A percentile compares a stretch with the other conserved stretches of the same genome.
phyloP scores from a whole-genome alignment of 352 stramenopile genomes.

The Pythium phragmitis region DNA sequence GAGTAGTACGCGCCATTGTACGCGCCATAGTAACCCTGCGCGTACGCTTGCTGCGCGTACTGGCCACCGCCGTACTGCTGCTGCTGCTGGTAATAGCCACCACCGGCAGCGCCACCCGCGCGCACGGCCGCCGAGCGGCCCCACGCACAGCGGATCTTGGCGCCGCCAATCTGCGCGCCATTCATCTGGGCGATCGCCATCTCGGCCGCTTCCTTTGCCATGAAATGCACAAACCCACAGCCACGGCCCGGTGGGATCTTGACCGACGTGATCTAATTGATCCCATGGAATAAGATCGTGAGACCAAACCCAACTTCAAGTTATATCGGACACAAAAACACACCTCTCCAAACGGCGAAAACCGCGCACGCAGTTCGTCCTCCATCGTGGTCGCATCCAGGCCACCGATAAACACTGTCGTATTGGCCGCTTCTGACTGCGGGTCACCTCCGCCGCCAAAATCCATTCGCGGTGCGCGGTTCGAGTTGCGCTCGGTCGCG shows the following conservation, averaged over 20 bases:
- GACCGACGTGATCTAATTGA: slow-evolving; percentile 62
- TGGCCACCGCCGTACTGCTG: slow-evolving; percentile 40
- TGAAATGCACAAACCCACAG: slow-evolving; percentile 91
- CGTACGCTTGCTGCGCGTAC: slow-evolving; percentile 32
- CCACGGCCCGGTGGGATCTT: slow-evolving; percentile 87
- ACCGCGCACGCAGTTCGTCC: slow-evolving; percentile 83
- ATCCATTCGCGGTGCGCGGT: slow-evolving; percentile 13
- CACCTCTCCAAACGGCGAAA: slow-evolving; percentile 76
- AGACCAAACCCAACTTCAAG: background rate
- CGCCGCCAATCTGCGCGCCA: slow-evolving; percentile 68
- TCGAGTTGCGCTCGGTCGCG: slow-evolving; percentile 76
- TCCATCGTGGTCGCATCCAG: slow-evolving; percentile 79
- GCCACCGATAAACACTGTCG: slow-evolving; percentile 91
- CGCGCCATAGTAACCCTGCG: slow-evolving; percentile 37
- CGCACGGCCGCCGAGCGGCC: slow-evolving; percentile 72
- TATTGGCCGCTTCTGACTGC: slow-evolving; percentile 59
- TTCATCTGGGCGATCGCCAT: slow-evolving; percentile 90
- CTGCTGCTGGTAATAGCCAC: slow-evolving; percentile 55
- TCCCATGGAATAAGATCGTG: background rate
- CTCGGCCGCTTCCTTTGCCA: slow-evolving; percentile 77
- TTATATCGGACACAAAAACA: slow-evolving; percentile 10
- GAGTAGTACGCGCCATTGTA: slow-evolving; percentile 62
- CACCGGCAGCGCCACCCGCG: slow-evolving; percentile 14
- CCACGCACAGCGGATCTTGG: slow-evolving; percentile 89
- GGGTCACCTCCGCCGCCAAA: slow-evolving; percentile 38